Conservation (phyloP, 2,329 filamentous ascomycete species). For the Ceratocystis diversiconidia region DNA sequence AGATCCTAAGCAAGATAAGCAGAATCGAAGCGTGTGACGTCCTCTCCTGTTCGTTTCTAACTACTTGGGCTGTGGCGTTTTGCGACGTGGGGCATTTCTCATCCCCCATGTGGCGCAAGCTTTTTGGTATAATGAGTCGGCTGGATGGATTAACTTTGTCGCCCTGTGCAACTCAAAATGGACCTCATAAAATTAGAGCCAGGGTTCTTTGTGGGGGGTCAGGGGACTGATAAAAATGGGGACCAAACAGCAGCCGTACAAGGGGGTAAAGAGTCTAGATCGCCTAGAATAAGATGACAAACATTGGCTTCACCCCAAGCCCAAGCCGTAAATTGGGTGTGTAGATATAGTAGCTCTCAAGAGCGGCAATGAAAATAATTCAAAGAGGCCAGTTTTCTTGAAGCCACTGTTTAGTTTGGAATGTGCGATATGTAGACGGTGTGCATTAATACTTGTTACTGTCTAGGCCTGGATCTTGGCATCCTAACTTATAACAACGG, state of each 20-base stretch:
- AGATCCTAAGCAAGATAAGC: not conserved
- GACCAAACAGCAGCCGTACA: not conserved
- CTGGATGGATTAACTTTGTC: not conserved
- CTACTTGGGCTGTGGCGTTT: not conserved
- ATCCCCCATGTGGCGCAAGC: not conserved
- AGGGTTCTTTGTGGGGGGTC: not conserved
- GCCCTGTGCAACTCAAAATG: constrained; percentile 5
- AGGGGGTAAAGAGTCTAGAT: constrained; percentile 4
- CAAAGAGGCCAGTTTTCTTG: not conserved
- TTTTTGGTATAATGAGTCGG: not conserved
- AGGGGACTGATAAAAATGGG: not conserved
- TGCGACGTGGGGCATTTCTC: not conserved
- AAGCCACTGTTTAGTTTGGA: not conserved
- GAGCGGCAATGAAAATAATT: not conserved
- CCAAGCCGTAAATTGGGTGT: not conserved
- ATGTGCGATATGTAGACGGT: not conserved
- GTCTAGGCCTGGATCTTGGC: not conserved
- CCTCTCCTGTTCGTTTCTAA: not conserved
- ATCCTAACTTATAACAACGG: not conserved
- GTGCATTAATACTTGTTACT: not conserved
- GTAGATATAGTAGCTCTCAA: not conserved
- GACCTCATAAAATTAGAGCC: not conserved
- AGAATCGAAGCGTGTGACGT: not conserved
- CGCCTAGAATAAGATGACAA: not conserved
- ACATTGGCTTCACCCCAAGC: not conserved